Evolutionary conservation across 306 rosid genomes (phyloP), one percentile per base, ranked within the genome.

Genomic region (Sicyos edulis): DNA sequence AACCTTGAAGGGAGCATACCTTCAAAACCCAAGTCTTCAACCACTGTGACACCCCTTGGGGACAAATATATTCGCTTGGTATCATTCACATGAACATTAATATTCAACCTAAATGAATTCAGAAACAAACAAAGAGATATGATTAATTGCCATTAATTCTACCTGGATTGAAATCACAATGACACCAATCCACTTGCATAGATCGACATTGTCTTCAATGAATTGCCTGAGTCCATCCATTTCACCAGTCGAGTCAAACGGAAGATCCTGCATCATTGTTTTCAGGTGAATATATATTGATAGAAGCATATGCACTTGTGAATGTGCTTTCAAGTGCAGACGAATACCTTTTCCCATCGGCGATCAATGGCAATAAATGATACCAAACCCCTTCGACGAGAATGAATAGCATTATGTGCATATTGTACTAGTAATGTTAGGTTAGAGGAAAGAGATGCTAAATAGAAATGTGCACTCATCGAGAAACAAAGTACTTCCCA

Each of bases 231-330:
- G 84, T 80, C 76, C 79, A 4, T 86, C 85, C 63, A 93, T 85
- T 77, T 87, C 84, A 49, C 97, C 97, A 5, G 97, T 95, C 7
- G 97, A 88, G 81, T 95, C 96, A 17, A 77, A 24, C 32, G 99
- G 99, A 80, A 95, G 67, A 83, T 91, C 96, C 99, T 95, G 80
- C 76, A 71, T 56, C 80, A 72, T 50, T n/a, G 81, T 56, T 73
- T 73, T 21, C 45, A 26, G 54, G 58, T 69, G 26, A 47, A 26
- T 24, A 50, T 16, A 69, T 21, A 22, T 45, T 7, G 24, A 69
- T 10, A 69, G 55, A 67, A 13, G 54, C 40, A 47, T 67, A 6
- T 58, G 9, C 45, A 57, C 59, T 9, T 0, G 5, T 22, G 24
- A 7, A 22, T 24, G 34, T 50, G 19, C 52, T 51, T 37, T 16